phyloP scores from a whole-genome alignment of 306 rosid species.

The Parietaria judaica region DNA sequence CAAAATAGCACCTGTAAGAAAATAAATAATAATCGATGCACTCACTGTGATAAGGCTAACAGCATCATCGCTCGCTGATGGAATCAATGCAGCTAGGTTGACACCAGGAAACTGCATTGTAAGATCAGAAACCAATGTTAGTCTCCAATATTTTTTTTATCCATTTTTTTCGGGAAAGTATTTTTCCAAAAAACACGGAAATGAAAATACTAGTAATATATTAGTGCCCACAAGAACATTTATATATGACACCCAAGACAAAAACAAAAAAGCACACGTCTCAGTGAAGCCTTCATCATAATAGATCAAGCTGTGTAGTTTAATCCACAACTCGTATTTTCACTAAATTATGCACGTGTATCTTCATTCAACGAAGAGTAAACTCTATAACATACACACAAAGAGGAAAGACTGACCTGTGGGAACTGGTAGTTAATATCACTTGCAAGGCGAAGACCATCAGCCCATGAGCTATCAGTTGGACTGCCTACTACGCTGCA shows the following conservation, averaged over 20 bases:
- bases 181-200: too few relatives aligned
- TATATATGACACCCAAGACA: too few relatives aligned
- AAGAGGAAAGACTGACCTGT: constrained; percentile 40
- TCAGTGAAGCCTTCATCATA: too few relatives aligned
- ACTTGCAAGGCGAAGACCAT: constrained; percentile 78
- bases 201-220: too few relatives aligned
- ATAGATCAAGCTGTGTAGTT: too few relatives aligned
- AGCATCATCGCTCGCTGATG: constrained; percentile 69
- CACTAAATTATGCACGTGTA: too few relatives aligned
- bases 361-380: background rate
- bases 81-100: constrained; percentile 60
- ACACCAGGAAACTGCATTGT: constrained; percentile 57
- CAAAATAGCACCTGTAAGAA: background rate
- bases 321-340: too few relatives aligned
- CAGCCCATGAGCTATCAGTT: constrained; percentile 71
- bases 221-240: too few relatives aligned
- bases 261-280: too few relatives aligned
- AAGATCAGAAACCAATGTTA: constrained; percentile 5
- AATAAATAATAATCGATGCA: background rate
- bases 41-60: constrained; percentile 71
- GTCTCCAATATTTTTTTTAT: background rate
- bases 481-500: constrained; percentile 91
- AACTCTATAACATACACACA: background rate
- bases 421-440: constrained; percentile 86
- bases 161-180: background rate